phyloP scores from a whole-genome alignment of 345 rosid species.

The Reutealis trisperma region DNA sequence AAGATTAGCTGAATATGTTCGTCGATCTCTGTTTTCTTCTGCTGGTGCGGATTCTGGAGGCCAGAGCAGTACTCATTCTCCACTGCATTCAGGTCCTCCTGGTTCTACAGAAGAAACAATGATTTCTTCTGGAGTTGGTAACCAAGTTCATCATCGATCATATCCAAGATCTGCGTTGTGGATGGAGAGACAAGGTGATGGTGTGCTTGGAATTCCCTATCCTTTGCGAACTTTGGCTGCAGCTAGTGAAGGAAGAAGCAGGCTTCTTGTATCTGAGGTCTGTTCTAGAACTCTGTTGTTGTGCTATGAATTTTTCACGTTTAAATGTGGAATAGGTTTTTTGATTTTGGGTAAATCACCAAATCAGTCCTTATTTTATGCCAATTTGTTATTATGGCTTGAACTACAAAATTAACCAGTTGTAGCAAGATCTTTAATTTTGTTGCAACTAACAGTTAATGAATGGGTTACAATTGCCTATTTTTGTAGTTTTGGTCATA shows the following conservation, averaged over 20 bases:
- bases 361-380: neutral
- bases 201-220: constrained; percentile 50
- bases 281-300: constrained; percentile 28
- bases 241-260: constrained; percentile 70
- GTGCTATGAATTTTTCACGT: constrained; percentile 3
- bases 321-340: neutral
- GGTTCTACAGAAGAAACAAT: constrained; percentile 45
- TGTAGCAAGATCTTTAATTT: neutral
- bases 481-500: too few species aligned
- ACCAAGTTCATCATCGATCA: constrained; percentile 45
- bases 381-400: neutral
- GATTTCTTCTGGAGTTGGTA: constrained; percentile 51
- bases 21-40: constrained; percentile 66
- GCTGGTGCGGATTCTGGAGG: constrained; percentile 47
- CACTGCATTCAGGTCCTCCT: constrained; percentile 40
- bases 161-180: constrained; percentile 56
- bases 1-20: constrained; percentile 66
- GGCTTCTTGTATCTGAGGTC: constrained; percentile 76
- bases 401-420: neutral
- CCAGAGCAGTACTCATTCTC: constrained; percentile 42
- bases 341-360: neutral
- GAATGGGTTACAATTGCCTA: too few species aligned
- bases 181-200: constrained; percentile 65
- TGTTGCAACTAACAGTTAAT: too few species aligned
- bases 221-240: constrained; percentile 57